phyloP scores from a whole-genome alignment of 352 stramenopile genomes.

The Phytophthora europaea region DNA sequence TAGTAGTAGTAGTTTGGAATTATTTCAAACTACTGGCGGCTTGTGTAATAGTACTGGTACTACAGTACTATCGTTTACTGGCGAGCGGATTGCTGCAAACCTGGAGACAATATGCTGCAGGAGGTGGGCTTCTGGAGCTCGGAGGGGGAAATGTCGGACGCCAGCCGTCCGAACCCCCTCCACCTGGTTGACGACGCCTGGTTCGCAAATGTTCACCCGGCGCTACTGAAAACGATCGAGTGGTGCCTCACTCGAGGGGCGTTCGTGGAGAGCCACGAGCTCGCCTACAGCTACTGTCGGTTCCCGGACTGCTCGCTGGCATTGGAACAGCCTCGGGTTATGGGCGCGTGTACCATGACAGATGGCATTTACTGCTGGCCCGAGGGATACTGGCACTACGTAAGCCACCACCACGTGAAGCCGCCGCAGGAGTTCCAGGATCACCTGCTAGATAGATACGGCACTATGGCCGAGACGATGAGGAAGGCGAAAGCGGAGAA shows the following conservation, averaged over 20 bases:
- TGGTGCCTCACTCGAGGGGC: constrained; percentile 64
- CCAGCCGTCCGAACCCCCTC: constrained; percentile 53
- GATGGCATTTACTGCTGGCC: constrained; percentile 85
- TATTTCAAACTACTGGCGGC: no score
- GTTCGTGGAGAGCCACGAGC: constrained; percentile 82
- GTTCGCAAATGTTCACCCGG: constrained; percentile 34
- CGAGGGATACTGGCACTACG: constrained; percentile 84
- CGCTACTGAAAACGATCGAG: constrained; percentile 45
- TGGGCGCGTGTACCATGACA: constrained; percentile 83
- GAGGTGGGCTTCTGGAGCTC: constrained; percentile 71
- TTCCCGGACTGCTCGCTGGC: constrained; percentile 61
- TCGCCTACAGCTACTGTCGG: constrained; percentile 85
- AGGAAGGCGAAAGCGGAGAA: constrained; percentile 36
- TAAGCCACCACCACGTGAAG: constrained; percentile 69
- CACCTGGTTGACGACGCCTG: constrained; percentile 65
- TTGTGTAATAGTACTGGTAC: no score
- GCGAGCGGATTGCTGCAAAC: neutral
- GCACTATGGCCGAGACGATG: constrained; percentile 35
- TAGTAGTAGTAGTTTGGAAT: no score
- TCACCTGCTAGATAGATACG: constrained; percentile 57
- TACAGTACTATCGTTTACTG: no score
- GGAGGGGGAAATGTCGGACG: constrained; percentile 20
- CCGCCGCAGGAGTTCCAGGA: constrained; percentile 67
- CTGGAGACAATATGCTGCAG: constrained; percentile 38
- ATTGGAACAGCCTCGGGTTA: constrained; percentile 46